Conservation (phyloP, 2,329 filamentous ascomycete genomes). For the Chrysoporthe puriensis region DNA sequence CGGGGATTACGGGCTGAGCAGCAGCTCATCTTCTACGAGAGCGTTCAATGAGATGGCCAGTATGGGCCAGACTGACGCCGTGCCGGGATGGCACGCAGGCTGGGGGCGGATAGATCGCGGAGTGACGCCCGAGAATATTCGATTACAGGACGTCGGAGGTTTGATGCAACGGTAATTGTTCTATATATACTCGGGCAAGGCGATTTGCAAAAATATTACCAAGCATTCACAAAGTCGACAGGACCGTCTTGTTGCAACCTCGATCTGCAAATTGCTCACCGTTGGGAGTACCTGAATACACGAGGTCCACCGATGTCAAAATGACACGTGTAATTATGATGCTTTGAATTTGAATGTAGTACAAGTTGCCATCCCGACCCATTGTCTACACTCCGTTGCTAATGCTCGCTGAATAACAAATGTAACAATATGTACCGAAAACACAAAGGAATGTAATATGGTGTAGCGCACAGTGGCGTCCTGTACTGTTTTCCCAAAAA, state of each 20-base stretch:
- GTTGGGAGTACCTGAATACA: not conserved
- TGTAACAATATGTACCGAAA: not conserved
- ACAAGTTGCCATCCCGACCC: not conserved
- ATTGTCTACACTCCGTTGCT: conserved; percentile 24
- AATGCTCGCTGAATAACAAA: conserved; percentile 24
- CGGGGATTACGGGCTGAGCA: conserved; percentile 10
- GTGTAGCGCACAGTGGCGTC: conserved; percentile 18
- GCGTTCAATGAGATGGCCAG: conserved; percentile 31
- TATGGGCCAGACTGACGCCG: conserved; percentile 29
- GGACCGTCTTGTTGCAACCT: not conserved
- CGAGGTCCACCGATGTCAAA: too few relatives aligned
- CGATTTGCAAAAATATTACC: not conserved
- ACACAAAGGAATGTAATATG: conserved; percentile 7
- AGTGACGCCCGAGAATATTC: conserved; percentile 39
- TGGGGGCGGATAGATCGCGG: conserved; percentile 45
- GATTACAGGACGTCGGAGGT: conserved; percentile 43
- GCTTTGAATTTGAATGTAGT: not conserved
- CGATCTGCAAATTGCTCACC: not conserved
- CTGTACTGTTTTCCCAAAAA: conserved; percentile 21
- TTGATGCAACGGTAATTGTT: conserved; percentile 34
- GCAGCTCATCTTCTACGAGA: conserved; percentile 25
- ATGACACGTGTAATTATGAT: too few relatives aligned
- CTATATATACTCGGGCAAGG: not conserved
- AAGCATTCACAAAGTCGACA: not conserved
- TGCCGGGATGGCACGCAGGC: conserved; percentile 45